Conservation (phyloP, 129 eudicot genomes). For the Ambrosia artemisiifolia region DNA sequence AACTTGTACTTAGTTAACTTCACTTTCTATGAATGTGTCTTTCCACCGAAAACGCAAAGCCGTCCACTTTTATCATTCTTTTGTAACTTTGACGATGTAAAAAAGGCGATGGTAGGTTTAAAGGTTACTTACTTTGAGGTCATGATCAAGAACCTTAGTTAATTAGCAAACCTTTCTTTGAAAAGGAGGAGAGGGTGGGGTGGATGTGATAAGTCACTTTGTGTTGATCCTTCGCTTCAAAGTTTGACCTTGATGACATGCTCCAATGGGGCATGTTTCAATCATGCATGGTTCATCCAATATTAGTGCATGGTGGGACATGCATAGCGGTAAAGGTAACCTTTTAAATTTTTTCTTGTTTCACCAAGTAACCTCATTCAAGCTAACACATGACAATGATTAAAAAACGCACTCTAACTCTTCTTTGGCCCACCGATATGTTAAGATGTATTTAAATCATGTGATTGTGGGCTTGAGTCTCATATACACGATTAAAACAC, state of each 20-base stretch:
- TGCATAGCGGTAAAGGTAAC: slow-evolving; percentile 25
- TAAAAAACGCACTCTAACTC: neutral
- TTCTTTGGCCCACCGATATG: neutral
- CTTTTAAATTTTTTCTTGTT: slow-evolving; percentile 12
- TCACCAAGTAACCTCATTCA: slow-evolving; percentile 15
- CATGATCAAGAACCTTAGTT: slow-evolving; percentile 23
- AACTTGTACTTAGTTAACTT: neutral
- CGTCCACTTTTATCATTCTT: neutral
- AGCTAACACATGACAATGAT: slow-evolving; percentile 20
- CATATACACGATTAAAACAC: neutral
- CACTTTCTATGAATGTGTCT: slow-evolving; percentile 9
- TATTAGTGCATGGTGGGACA: slow-evolving; percentile 25
- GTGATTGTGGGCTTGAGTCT: neutral
- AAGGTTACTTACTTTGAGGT: slow-evolving; percentile 36
- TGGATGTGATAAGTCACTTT: slow-evolving; percentile 15
- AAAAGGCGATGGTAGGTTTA: slow-evolving; percentile 23
- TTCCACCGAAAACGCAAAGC: slow-evolving; percentile 7
- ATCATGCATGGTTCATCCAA: slow-evolving; percentile 34
- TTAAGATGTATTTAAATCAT: neutral
- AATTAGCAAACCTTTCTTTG: slow-evolving; percentile 1
- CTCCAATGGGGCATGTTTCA: slow-evolving; percentile 26
- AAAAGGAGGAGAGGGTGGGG: neutral
- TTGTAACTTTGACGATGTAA: slow-evolving; percentile 23
- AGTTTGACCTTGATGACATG: slow-evolving; percentile 33
- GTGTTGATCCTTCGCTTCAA: slow-evolving; percentile 27